A percentile compares a stretch with the other conserved stretches of the same genome.
Evolutionary conservation across 2,329 filamentous ascomycete species (phyloP).

Genomic region (Ramularia endophylla): DNA sequence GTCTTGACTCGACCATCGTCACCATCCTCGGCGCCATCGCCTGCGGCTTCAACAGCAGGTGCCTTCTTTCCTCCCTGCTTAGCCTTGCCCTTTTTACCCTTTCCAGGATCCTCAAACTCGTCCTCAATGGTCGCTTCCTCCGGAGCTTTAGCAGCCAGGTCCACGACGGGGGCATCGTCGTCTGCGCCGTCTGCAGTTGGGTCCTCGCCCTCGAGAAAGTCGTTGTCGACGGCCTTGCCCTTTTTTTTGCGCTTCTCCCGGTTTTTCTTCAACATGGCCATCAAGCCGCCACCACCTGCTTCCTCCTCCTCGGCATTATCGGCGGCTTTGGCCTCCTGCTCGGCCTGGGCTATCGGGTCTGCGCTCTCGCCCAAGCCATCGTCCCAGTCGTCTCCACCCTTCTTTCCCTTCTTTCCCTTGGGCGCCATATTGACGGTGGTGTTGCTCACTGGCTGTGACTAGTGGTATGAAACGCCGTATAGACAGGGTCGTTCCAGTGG

Average conservation of each 20-base stretch:
- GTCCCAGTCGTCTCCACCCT: slow-evolving; percentile 87
- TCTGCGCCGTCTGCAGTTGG: slow-evolving; percentile 39
- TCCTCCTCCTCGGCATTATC: slow-evolving; percentile 48
- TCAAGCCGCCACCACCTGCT: slow-evolving; percentile 41
- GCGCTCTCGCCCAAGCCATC: slow-evolving; percentile 77
- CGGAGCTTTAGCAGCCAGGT: slow-evolving; percentile 63
- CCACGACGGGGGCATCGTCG: slow-evolving; percentile 34
- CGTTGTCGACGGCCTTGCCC: slow-evolving; percentile 61
- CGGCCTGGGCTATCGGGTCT: slow-evolving; percentile 52
- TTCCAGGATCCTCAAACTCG: slow-evolving; percentile 70
- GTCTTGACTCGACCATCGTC: slow-evolving; percentile 69
- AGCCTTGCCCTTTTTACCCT: slow-evolving; percentile 66
- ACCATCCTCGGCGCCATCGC: slow-evolving; percentile 44
- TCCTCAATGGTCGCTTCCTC: slow-evolving; percentile 63
- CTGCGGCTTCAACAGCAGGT: slow-evolving; percentile 42
- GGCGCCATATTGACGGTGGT: slow-evolving; percentile 61
- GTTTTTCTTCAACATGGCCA: slow-evolving; percentile 49
- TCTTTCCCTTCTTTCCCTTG: slow-evolving; percentile 92
- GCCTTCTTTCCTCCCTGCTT: slow-evolving; percentile 41
- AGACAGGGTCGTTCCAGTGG: background rate
- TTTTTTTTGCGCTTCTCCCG: slow-evolving; percentile 83
- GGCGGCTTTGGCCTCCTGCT: slow-evolving; percentile 38
- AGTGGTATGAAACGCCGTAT: background rate
- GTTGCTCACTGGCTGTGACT: slow-evolving; percentile 3
- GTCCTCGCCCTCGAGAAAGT: slow-evolving; percentile 65